Base-by-base conservation (phyloP, 1,139 yeast genomes). In the Magnusiomyces tetraspermus region DNA sequence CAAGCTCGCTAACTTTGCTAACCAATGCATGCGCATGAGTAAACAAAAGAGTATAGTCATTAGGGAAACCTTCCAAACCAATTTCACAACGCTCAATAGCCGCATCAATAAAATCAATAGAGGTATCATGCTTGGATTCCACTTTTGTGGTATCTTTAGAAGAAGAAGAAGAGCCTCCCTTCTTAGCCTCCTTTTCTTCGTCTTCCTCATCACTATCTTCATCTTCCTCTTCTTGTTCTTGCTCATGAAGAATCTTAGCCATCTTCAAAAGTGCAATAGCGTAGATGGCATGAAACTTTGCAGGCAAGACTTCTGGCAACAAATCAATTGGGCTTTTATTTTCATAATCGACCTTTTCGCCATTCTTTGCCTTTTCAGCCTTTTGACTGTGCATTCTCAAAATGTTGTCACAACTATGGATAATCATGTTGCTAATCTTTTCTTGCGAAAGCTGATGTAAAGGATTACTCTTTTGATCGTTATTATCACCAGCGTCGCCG, bases 351-450 rank as follows among this genome's bases (percentile, higher is more conserved):
- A 30, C 42, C 46, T 49, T 49, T 19, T 37, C 24, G 5, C 19
- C 50, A n/a, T 33, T 31, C 19, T 44, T 49, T 3, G 28, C 23
- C 21, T 22, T 28, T 24, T 53, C 49, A 24, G 48, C 23, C 38
- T 53, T 53, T 30, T 51, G 49, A 22, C 50, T 47, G 40, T 54
- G 54, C 36, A 54, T 45, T 37, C 57, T 31, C 41, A 54, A 37
- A 43, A 54, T 50, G 38, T 50, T 54, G 43, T 90, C 97, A 69
- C 96, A 85, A 67, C 92, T 97, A 63, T 92, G 96, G 22, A 92
- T 79, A 3, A 92, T 26, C 41, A 52, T 45, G 45, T 44, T 49
- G 48, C 49, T 21, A 13, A 49, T 36, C 46, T 53, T 53, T 28
- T 31, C 40, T 4, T 17, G 28, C 19, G 48, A 31, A 13, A 45